Base-by-base conservation (phyloP, 2,329 filamentous ascomycete genomes). In the Anisogramma anomala region DNA sequence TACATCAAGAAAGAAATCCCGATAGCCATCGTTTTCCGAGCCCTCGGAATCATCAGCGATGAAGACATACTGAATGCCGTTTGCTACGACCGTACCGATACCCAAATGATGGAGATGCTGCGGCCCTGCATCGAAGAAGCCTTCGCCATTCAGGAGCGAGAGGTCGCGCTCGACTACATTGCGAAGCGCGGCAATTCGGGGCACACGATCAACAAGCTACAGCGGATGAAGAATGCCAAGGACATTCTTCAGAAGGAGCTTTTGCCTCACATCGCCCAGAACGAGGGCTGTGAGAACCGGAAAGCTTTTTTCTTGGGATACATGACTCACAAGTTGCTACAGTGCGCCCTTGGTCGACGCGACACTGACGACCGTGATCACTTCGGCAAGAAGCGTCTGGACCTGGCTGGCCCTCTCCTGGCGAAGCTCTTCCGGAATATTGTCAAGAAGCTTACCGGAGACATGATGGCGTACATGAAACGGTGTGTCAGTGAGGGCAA, bases 231-330 rank as follows among this genome's bases (percentile, higher is more conserved):
- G 53, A 89, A 91, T 50, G 91, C 91, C 3, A 78, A 84, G 55
- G 91, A 96, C 52, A 88, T 98, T 51, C 77, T 98, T 61, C 88
- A 95, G 60, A 96, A 95, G 66, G 93, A 98, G 61, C 83, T 94
- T 50, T 66, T 98, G 34, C 93, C 91, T 18, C 91, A 98, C 56
- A 96, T 98, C 47, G 95, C 89, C 1, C 91, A 98, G 59, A 79
- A 76, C 47, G 87, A 95, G 61, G 91, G 91, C 20, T 93, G 86
- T 52, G 89, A 96, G 60, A 96, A 89, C 1, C 73, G 86, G 45
- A 98, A 98, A 60, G 91, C 93, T 2, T 98, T 94, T 65, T 98
- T 96, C 72, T 69, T 98, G 36, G 91, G 93, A 17, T 98, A 98
- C 64, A 98, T 98, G 89, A 85, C 96, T 34, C 89, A 98, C 63